These are phyloP conservation scores for Backusella luteola DNA, from an alignment of 192 early-diverging fungal genomes.

Conservation along the genomic window DNA sequence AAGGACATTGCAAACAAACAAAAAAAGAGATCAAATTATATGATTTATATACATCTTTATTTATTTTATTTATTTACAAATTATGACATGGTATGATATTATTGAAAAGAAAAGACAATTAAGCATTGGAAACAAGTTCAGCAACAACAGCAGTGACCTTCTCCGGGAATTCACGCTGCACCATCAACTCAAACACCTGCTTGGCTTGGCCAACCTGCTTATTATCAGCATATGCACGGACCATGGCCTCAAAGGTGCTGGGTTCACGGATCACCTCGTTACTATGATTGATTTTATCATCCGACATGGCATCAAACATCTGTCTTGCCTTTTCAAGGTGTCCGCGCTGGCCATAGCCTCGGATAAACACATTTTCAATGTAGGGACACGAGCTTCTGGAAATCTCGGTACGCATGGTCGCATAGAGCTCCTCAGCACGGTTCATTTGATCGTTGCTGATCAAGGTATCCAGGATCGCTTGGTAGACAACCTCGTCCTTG, in stretches of 20 bases:
- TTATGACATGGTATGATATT: no score
- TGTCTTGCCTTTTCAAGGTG: slow-evolving; percentile 37
- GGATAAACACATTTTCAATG: slow-evolving; percentile 59
- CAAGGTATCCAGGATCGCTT: slow-evolving; percentile 50
- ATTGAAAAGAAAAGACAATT: background rate
- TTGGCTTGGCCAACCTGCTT: slow-evolving; percentile 37
- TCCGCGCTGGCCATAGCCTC: slow-evolving; percentile 45
- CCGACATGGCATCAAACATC: slow-evolving; percentile 50
- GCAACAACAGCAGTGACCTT: slow-evolving; percentile 37
- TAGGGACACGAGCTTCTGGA: slow-evolving; percentile 45
- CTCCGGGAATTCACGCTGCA: slow-evolving; percentile 40
- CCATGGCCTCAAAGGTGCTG: slow-evolving; percentile 59
- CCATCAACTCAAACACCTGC: slow-evolving; percentile 28
- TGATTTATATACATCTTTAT: background rate
- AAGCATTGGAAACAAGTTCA: slow-evolving; percentile 26
- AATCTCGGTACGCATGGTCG: slow-evolving; percentile 34
- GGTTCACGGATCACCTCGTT: slow-evolving; percentile 48
- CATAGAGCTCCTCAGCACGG: slow-evolving; percentile 42
- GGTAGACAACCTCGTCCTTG: slow-evolving; percentile 50
- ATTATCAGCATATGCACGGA: slow-evolving; percentile 49
- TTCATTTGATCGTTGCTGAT: slow-evolving; percentile 42
- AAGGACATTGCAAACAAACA: background rate
- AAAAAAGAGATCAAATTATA: background rate
- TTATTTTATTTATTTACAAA: background rate
- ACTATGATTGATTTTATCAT: slow-evolving; percentile 25